A percentile compares a stretch with the other conserved stretches of the same genome.
phyloP scores from a whole-genome alignment of 2,329 filamentous ascomycete genomes.

The Cladosporium sphaerospermum region DNA sequence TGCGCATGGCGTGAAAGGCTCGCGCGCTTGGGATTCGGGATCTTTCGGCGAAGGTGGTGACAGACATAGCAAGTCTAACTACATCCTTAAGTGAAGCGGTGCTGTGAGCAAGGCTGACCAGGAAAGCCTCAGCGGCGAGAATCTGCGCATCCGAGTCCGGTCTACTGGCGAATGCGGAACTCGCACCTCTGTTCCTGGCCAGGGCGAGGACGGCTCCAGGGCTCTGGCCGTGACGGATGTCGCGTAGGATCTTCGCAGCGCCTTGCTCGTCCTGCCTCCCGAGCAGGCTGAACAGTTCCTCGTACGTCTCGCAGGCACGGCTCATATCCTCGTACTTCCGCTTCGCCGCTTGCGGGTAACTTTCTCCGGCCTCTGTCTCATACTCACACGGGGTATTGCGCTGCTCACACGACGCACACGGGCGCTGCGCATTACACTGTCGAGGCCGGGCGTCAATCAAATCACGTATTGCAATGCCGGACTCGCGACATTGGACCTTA shows the following conservation, averaged over 20 bases:
- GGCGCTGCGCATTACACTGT: conserved; percentile 2
- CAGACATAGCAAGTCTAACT: conserved; percentile 3
- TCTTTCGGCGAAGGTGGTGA: not conserved
- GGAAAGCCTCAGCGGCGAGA: not conserved
- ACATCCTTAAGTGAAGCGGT: conserved; percentile 13
- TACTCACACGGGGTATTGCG: not conserved
- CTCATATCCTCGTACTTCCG: conserved; percentile 10
- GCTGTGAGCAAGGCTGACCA: conserved; percentile 11
- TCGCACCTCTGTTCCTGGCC: not conserved
- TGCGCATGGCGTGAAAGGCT: not conserved
- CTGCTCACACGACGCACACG: not conserved
- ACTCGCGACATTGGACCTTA: too few relatives aligned
- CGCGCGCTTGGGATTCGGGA: not conserved
- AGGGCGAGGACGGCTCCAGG: not conserved
- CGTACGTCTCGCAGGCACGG: not conserved
- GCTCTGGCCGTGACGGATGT: not conserved
- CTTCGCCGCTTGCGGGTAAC: conserved; percentile 7
- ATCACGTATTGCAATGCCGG: too few relatives aligned
- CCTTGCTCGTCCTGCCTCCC: not conserved
- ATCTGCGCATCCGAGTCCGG: not conserved
- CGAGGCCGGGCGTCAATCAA: too few relatives aligned
- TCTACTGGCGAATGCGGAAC: not conserved
- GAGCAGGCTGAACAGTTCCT: not conserved
- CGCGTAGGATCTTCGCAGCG: not conserved
- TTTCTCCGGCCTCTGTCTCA: conserved; percentile 11